A percentile compares a stretch with the other conserved stretches of the same genome.
Evolutionary conservation across 2,329 filamentous ascomycete genomes (phyloP).

Genomic region (Sphaerulina musiva): DNA sequence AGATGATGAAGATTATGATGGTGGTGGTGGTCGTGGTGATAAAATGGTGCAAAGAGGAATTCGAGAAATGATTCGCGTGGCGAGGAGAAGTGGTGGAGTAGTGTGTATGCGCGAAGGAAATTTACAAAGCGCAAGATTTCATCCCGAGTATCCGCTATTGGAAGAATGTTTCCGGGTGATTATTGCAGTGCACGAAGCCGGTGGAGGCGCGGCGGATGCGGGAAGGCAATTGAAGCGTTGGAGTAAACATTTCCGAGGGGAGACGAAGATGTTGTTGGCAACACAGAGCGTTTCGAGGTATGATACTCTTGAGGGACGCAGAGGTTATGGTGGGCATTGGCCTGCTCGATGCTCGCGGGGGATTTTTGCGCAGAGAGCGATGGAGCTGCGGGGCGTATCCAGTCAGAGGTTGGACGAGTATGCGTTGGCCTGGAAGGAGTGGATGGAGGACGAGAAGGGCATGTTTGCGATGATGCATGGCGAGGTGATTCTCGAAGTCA

Average conservation of each 20-base stretch:
- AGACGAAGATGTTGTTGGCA: not conserved
- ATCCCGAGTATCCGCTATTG: slow-evolving; percentile 9
- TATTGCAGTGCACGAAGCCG: slow-evolving; percentile 10
- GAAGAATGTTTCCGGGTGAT: slow-evolving; percentile 20
- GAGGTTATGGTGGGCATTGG: slow-evolving; percentile 22
- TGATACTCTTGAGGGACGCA: slow-evolving; percentile 14
- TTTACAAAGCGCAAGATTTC: slow-evolving; percentile 17
- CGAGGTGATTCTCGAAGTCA: slow-evolving; percentile 14
- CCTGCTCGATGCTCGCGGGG: slow-evolving; percentile 21
- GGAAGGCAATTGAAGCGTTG: slow-evolving; percentile 15
- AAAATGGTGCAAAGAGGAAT: slow-evolving; percentile 19
- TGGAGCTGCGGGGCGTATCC: slow-evolving; percentile 13
- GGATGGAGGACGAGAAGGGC: slow-evolving; percentile 19
- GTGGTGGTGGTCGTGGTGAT: no score
- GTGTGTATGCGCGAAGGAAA: slow-evolving; percentile 22
- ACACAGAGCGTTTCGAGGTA: slow-evolving; percentile 13
- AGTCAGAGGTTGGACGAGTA: slow-evolving; percentile 14
- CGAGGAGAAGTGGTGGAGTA: slow-evolving; percentile 11
- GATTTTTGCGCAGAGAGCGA: slow-evolving; percentile 18
- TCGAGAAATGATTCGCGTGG: slow-evolving; percentile 10
- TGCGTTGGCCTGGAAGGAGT: slow-evolving; percentile 20
- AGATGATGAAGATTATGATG: no score
- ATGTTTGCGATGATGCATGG: slow-evolving; percentile 21
- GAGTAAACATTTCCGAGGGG: slow-evolving; percentile 11
- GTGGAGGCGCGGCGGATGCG: slow-evolving; percentile 17